Evolutionary conservation across 805 yeast species (phyloP).

Genomic region (Yarrowia sp.): DNA sequence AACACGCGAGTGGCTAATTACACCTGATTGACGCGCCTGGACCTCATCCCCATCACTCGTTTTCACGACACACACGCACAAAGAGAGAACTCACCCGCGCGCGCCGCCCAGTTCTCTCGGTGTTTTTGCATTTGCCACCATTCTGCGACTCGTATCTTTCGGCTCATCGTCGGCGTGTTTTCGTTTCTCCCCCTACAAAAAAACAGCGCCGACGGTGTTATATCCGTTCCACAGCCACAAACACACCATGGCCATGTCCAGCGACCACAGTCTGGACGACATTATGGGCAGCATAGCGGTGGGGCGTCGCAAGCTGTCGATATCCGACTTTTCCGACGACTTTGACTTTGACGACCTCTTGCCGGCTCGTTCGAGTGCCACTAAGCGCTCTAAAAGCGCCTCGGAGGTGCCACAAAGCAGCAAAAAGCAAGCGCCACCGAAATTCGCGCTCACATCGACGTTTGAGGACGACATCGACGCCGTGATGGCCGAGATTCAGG

Average conservation of each 20-base stretch:
- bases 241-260: background rate
- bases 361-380: background rate
- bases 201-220: slow-evolving; percentile 10
- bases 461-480: slow-evolving; percentile 16
- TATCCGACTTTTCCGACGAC: background rate
- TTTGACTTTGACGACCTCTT: background rate
- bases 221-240: background rate
- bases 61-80: background rate
- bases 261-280: slow-evolving; percentile 14
- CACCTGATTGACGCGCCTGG: background rate
- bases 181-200: background rate
- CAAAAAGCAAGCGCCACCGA: background rate
- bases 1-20: too few species aligned
- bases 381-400: background rate
- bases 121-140: background rate
- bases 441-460: background rate
- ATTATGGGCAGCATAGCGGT: slow-evolving; percentile 9
- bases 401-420: background rate
- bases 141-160: background rate
- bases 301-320: background rate
- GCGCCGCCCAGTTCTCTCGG: background rate
- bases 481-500: background rate
- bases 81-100: background rate
- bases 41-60: too few species aligned
- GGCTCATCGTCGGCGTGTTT: slow-evolving; percentile 23